Evolutionary conservation across 176 grass and related monocot genomes (phyloP).

Genomic region (Phyllostachys edulis): DNA sequence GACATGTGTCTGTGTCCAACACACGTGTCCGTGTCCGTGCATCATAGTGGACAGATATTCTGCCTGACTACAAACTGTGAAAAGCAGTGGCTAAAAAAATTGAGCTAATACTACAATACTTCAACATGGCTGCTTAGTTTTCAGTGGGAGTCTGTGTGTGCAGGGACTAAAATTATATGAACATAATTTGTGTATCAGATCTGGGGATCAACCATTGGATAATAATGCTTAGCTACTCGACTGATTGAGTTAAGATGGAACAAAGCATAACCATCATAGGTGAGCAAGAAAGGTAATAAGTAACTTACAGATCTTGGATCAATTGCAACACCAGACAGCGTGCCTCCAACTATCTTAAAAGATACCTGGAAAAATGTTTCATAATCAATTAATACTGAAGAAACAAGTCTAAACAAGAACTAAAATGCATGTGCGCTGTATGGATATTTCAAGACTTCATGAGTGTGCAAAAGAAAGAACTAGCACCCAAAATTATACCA

Average conservation of each 20-base stretch:
- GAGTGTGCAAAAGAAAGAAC: slow-evolving; percentile 23
- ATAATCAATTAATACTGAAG: slow-evolving; percentile 30
- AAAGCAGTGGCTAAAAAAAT: not conserved
- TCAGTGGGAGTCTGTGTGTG: not conserved
- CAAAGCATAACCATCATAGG: not conserved
- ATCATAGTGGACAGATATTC: not conserved
- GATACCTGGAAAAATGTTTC: slow-evolving; percentile 57
- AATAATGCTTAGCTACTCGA: slow-evolving; percentile 9
- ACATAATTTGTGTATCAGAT: not conserved
- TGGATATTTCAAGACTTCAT: not conserved
- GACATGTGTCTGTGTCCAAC: too few relatives aligned
- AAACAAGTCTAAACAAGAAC: slow-evolving; percentile 19
- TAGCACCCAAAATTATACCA: not conserved
- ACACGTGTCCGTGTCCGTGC: too few relatives aligned
- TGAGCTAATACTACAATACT: not conserved
- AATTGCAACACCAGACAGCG: slow-evolving; percentile 73
- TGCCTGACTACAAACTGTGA: not conserved
- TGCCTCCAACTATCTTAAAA: slow-evolving; percentile 85
- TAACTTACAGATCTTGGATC: slow-evolving; percentile 81
- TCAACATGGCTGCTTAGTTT: not conserved
- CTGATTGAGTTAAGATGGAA: not conserved
- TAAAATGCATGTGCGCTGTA: not conserved
- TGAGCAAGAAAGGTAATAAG: slow-evolving; percentile 4
- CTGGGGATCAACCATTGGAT: not conserved
- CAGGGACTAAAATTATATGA: not conserved